Evolutionary conservation across 2,329 filamentous ascomycete genomes (phyloP), one percentile per base, ranked within the genome.

Genomic region (Penicillium sp.): DNA sequence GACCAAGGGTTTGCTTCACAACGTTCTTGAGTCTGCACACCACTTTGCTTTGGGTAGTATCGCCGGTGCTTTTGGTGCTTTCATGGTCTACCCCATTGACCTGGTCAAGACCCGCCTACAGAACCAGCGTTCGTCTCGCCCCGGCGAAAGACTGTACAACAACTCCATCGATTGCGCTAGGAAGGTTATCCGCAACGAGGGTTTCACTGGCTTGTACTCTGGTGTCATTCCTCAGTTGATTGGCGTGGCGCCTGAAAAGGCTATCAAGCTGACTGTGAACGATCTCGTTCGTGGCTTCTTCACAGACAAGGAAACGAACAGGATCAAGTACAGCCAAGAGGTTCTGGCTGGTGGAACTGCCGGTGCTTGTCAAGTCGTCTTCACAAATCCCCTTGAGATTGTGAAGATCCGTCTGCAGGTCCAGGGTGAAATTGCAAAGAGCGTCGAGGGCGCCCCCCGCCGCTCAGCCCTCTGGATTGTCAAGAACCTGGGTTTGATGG

Each of bases 31-130:
- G 71, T 96, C 92, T 1, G 84, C 81, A 2, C 95, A 97, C 75
- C 92, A 96, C 80, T 99, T 99, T 72, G 86, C 80, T 3, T 85
- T 99, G 7, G 94, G 94, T 57, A 92, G 89, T 72, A 65, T 96
- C 65, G 94, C 94, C 8, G 94, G 94, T 76, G 94, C 94, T 10
- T 99, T 99, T 72, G 94, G 94, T 73, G 94, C 94, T 13, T 97
- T 99, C 74, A 97, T 99, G 91, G 94, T 99, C 52, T 99, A 99
- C 74, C 94, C 94, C 24, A 97, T 99, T 71, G 94, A 99, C 79
- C 79, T 99, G 59, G 94, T 99, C 74, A 99, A 99, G 84, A 99
- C 94, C 1, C 87, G 94, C 59, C 89, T 99, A 87, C 94, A 99
- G 77, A 99, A 99, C 79, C 94, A 99, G 81, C 86, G 94, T 64